Evolutionary conservation across 2,329 filamentous ascomycete species (phyloP).

Genomic region (Colletotrichum magnum): DNA sequence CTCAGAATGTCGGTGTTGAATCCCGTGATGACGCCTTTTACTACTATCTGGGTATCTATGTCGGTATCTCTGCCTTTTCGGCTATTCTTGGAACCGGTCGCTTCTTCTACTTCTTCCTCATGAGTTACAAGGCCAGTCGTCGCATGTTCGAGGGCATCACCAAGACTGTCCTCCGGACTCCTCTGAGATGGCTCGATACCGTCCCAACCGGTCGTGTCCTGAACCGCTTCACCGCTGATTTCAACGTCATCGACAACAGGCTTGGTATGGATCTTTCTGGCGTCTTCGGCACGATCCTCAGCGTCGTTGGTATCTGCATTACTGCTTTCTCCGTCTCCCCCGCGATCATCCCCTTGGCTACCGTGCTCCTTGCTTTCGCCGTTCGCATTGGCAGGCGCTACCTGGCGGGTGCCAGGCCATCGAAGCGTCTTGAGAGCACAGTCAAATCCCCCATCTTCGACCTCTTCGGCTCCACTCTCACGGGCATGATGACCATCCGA

Average conservation of each 20-base stretch:
- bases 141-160: slow-evolving; percentile 77
- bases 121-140: slow-evolving; percentile 78
- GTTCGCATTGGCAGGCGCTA: slow-evolving; percentile 73
- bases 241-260: slow-evolving; percentile 79
- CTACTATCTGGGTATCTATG: slow-evolving; percentile 79
- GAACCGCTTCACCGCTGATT: slow-evolving; percentile 85
- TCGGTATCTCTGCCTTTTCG: slow-evolving; percentile 69
- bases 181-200: slow-evolving; percentile 85
- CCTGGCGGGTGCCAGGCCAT: slow-evolving; percentile 78
- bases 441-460: slow-evolving; percentile 86
- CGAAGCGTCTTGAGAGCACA: slow-evolving; percentile 83
- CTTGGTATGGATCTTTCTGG: slow-evolving; percentile 75
- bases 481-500: slow-evolving; percentile 81
- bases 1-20: slow-evolving; percentile 46
- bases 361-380: slow-evolving; percentile 70
- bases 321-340: slow-evolving; percentile 79
- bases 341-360: slow-evolving; percentile 73
- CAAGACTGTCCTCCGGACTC: slow-evolving; percentile 77
- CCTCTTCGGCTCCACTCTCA: slow-evolving; percentile 80
- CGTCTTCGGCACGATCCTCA: slow-evolving; percentile 71
- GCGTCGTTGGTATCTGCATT: slow-evolving; percentile 75
- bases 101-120: slow-evolving; percentile 74
- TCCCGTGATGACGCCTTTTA: slow-evolving; percentile 57
- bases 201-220: slow-evolving; percentile 82
- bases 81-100: slow-evolving; percentile 73